Evolutionary conservation across 345 rosid species (phyloP), one percentile per base, ranked within the genome.

Genomic region (Corchorus olitorius): DNA sequence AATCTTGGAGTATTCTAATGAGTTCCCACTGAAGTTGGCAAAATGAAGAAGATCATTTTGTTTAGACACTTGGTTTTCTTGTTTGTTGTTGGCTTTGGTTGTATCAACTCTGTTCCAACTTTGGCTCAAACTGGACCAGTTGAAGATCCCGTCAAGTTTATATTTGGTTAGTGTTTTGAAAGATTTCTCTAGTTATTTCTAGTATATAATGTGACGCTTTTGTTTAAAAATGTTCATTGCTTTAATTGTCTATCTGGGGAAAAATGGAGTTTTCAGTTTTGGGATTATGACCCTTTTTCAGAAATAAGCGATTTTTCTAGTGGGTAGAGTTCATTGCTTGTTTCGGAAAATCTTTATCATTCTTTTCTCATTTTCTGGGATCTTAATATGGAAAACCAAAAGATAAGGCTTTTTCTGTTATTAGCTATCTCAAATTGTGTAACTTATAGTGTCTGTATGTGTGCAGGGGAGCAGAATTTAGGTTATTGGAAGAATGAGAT

Each of bases 401-500:
- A 20, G 52, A 65, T 39, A 65, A 19, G 41, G 0, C 3, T 22
- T 39, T 76, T 27, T 17, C 22, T 58, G 46, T 12, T 16, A 10
- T 76, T 54, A 3, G 56, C 19, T 43, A 27, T 27, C 16, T 43
- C 54, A 43, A 55, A 19, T 61, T 22, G 6, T 62, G 64, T 52
- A 37, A 41, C 50, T 53, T 33, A 3, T 22, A 6, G 59, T 59
- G 52, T 49, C 33, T n/a, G 73, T 27, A 27, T 72, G 3, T 20
- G 58, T 74, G 63, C 83, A 91, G 97, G 90, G 8, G 84, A 80
- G 49, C 84, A 83, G 60, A 80, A 85, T 79, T 81, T 91, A 52
- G 91, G 88, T 81, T 81, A 84, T 50, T 87, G 90, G 89, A 88
- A 84, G 81, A 85, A 85, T 83, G 97, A 79, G 66, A 64, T 83